Evolutionary conservation across 2,329 filamentous ascomycete genomes (phyloP).

Genomic region (Neobulgaria alba): DNA sequence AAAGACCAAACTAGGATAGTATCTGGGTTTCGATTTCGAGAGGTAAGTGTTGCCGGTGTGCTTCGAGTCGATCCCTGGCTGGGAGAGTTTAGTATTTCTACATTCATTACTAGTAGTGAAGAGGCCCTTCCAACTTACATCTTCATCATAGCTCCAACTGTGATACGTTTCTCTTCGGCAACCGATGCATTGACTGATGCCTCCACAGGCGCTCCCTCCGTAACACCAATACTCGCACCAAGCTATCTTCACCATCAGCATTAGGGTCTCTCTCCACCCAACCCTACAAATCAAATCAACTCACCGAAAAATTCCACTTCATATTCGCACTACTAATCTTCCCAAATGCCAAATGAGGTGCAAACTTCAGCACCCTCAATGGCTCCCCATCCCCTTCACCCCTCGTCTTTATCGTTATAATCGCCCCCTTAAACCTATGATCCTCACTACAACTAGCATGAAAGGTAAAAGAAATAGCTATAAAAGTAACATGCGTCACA

Average conservation of each 20-base stretch:
- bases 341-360: conserved; percentile 32
- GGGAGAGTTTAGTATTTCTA: no score
- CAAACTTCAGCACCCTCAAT: conserved; percentile 39
- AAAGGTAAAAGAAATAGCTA: conserved; percentile 41
- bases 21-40: conserved; percentile 8
- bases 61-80: conserved; percentile 17
- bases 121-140: no score
- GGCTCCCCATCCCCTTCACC: no score
- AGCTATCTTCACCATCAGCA: conserved; percentile 3
- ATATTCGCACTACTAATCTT: conserved; percentile 8
- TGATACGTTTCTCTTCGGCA: conserved; percentile 14
- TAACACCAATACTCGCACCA: conserved; percentile 33
- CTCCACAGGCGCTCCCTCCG: conserved; percentile 32
- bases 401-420: conserved; percentile 35
- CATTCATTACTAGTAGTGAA: no score
- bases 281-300: not conserved
- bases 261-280: no score
- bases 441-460: conserved; percentile 34
- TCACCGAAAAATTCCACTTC: conserved; percentile 21
- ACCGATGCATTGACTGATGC: conserved; percentile 9
- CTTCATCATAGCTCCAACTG: conserved; percentile 21
- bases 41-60: conserved; percentile 1
- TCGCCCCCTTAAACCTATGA: conserved; percentile 40
- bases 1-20: conserved; percentile 39
- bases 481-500: conserved; percentile 38